These are phyloP conservation scores for Blepharisma undulans DNA, from an alignment of 169 alveolate genomes.

Conservation along the genomic window DNA sequence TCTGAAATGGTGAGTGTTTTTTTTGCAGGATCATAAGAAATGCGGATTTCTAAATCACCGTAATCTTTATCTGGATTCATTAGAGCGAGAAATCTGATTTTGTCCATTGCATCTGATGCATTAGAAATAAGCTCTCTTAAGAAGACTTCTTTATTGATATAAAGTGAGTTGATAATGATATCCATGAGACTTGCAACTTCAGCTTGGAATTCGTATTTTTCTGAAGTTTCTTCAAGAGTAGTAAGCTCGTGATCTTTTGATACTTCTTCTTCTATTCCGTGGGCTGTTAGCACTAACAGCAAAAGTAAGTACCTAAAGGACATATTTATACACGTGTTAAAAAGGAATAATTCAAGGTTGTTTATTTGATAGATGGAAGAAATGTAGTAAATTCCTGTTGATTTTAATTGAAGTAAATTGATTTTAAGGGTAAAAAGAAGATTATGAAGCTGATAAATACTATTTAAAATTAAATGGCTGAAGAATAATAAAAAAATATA, in stretches of 20 bases:
- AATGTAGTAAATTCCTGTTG: neutral
- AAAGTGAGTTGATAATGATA: conserved; percentile 97
- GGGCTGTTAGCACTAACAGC: neutral
- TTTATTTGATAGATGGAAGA: neutral
- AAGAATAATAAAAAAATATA: too few species aligned
- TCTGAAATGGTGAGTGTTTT: conserved; percentile 95
- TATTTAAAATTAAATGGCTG: too few species aligned
- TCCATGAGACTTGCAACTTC: conserved; percentile 99
- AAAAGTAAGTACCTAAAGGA: neutral
- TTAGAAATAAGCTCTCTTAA: conserved; percentile 98
- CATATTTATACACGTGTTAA: neutral
- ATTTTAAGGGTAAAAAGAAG: neutral
- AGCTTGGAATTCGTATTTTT: conserved; percentile 92
- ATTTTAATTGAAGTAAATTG: neutral
- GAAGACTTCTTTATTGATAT: conserved; percentile 98
- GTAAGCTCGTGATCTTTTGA: neutral
- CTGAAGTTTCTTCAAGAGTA: neutral
- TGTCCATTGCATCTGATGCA: conserved; percentile 99
- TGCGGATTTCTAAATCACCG: conserved; percentile 91
- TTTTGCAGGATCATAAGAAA: conserved; percentile 92
- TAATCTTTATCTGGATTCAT: conserved; percentile 64
- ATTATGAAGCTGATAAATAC: neutral
- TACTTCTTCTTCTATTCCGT: neutral
- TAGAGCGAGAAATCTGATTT: conserved; percentile 88
- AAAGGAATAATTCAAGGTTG: neutral